phyloP scores from a whole-genome alignment of 805 yeast species.

The Kodamaea leandrae region DNA sequence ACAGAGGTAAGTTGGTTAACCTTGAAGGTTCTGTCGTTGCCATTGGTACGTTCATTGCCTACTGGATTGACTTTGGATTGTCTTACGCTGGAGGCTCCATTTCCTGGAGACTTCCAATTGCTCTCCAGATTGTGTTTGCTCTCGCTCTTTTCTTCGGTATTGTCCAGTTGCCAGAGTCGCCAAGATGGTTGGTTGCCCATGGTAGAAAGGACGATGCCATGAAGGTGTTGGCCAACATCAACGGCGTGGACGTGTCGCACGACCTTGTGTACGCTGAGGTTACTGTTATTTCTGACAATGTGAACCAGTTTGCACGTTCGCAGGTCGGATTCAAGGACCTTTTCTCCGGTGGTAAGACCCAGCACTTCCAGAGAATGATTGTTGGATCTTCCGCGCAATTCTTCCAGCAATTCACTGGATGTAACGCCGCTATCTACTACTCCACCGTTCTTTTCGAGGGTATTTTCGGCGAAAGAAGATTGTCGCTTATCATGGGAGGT shows the following conservation, averaged over 20 bases:
- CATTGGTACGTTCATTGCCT: conserved; percentile 46
- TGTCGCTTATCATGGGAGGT: conserved; percentile 63
- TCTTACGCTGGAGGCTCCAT: conserved; percentile 53
- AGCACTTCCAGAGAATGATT: conserved; percentile 58
- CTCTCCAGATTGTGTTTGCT: conserved; percentile 47
- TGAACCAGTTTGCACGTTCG: conserved; percentile 45
- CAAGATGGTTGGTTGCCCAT: conserved; percentile 65
- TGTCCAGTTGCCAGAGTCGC: conserved; percentile 59
- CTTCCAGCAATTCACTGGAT: conserved; percentile 69
- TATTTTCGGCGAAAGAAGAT: conserved; percentile 49
- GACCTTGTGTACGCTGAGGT: conserved; percentile 43
- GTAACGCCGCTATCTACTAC: conserved; percentile 69
- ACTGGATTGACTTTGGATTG: conserved; percentile 61
- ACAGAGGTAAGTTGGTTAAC: conserved; percentile 38
- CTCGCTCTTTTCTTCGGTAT: conserved; percentile 38
- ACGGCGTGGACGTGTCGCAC: conserved; percentile 33
- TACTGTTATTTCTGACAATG: conserved; percentile 47
- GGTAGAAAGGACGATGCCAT: conserved; percentile 53
- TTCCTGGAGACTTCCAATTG: conserved; percentile 48
- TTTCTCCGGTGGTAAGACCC: conserved; percentile 54
- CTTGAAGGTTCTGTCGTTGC: conserved; percentile 50
- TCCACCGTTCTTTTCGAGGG: conserved; percentile 55
- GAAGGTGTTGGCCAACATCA: conserved; percentile 41
- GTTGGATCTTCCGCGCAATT: conserved; percentile 66
- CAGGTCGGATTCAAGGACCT: conserved; percentile 47